Base-by-base conservation (phyloP, 495 filamentous ascomycete species). In the Lophium mytilinum region DNA sequence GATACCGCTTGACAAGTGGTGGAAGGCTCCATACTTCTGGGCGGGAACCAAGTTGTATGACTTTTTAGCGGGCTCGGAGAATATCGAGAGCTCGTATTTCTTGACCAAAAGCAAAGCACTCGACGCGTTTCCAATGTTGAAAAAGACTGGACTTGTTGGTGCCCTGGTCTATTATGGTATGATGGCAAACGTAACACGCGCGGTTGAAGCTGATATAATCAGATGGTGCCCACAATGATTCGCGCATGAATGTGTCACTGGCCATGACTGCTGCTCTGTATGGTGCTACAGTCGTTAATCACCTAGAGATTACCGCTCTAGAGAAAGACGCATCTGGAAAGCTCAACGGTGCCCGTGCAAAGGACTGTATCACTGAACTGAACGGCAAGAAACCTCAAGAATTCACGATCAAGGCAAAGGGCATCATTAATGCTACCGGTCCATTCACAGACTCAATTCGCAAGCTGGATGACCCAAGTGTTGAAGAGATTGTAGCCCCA, bases 21-120 rank as follows among this genome's bases (percentile, higher is more conserved):
- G 90, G 89, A 91, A 97, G 71, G 88, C 85, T 30, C 93, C 93
- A 10, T 98, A 97, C 72, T 98, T 94, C 74, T 97, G 92, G 91
- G 86, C 81, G 6, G 93, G 93, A 52, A 95, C 92, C 46, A 98
- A 98, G 72, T 81, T 82, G 52, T 98, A 98, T 73, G 93, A 97
- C 75, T 83, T 93, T 62, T 77, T 97, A 53, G 93, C 93, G 65
- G 93, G 93, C 14, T 87, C 88, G 40, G 93, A 98, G 73, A 95
- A 92, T 53, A 94, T 98, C 62, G 93, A 98, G 73, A 93, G 83
- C 66, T 96, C 90, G 2, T 98, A 97, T 73, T 98, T 98, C 71
- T 71, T 97, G 65, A 93, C 92, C 15, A 89, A 86, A 71, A 93
- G 88, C 66, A 95, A 93, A 72, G 93, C 93, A 0, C 79, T 97